Evolutionary conservation across 2,329 filamentous ascomycete genomes (phyloP).

Genomic region (Pyrenophora seminiperda): DNA sequence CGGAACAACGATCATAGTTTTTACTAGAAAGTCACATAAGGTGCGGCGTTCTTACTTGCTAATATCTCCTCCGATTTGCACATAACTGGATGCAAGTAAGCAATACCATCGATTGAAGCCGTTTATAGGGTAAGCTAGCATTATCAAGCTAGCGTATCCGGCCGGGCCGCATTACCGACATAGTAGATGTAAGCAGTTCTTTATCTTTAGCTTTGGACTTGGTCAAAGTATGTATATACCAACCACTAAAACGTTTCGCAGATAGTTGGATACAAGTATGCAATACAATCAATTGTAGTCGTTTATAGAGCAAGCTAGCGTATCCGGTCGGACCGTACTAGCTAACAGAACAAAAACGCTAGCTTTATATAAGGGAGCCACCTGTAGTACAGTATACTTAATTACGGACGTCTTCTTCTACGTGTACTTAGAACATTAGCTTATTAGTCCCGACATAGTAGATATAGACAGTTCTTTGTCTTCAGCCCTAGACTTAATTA

Average conservation of each 20-base stretch:
- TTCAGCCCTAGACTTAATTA: constrained; percentile 6
- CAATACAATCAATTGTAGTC: no score
- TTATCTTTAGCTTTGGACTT: no score
- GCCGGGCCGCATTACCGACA: neutral
- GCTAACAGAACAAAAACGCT: no score
- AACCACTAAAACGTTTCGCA: no score
- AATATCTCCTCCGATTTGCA: neutral
- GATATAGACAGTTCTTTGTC: neutral
- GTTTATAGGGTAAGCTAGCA: constrained; percentile 4
- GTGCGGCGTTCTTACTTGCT: neutral
- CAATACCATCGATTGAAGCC: neutral
- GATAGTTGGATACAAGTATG: no score
- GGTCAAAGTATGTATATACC: no score
- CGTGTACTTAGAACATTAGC: neutral
- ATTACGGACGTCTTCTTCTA: neutral
- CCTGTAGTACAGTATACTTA: neutral
- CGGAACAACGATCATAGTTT: neutral
- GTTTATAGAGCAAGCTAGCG: no score
- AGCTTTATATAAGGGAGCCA: no score
- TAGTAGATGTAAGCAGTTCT: neutral
- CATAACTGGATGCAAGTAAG: neutral
- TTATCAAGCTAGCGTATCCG: constrained; percentile 4
- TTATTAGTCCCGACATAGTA: neutral
- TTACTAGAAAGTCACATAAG: neutral
- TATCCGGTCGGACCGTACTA: no score